These are phyloP conservation scores for Podaxis carcinomalis DNA, from an alignment of 768 basidiomycete species.

Conservation along the genomic window DNA sequence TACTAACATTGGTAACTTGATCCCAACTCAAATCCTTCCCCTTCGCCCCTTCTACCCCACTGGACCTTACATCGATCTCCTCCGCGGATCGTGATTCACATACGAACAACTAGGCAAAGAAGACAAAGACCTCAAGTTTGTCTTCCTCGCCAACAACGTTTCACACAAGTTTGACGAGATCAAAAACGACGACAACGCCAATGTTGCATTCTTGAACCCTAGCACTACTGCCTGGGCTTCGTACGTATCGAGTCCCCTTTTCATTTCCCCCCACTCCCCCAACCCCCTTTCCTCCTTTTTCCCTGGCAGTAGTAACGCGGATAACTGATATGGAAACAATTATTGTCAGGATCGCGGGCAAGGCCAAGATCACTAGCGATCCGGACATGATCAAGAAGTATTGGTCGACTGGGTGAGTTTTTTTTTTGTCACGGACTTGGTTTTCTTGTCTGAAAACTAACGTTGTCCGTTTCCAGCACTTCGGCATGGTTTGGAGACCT, in stretches of 20 bases:
- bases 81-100: too few relatives aligned
- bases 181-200: slow-evolving; percentile 70
- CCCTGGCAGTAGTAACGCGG: not conserved
- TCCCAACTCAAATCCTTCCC: not conserved
- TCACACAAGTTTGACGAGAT: slow-evolving; percentile 77
- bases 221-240: slow-evolving; percentile 73
- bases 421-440: not conserved
- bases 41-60: not conserved
- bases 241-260: slow-evolving; percentile 24
- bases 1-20: not conserved
- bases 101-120: slow-evolving; percentile 31
- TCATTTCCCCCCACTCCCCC: not conserved
- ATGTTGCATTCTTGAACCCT: slow-evolving; percentile 73
- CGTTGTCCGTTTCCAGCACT: slow-evolving; percentile 31
- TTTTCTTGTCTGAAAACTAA: not conserved
- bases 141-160: slow-evolving; percentile 71
- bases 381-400: slow-evolving; percentile 58
- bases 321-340: too few relatives aligned
- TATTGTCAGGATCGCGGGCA: slow-evolving; percentile 57
- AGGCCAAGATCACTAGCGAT: slow-evolving; percentile 62
- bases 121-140: slow-evolving; percentile 48
- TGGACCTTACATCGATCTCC: too few relatives aligned
- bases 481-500: slow-evolving; percentile 84
- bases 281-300: not conserved
- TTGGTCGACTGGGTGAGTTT: slow-evolving; percentile 51